Base-by-base conservation (phyloP, 495 filamentous ascomycete species). In the Cryomyces minteri region DNA sequence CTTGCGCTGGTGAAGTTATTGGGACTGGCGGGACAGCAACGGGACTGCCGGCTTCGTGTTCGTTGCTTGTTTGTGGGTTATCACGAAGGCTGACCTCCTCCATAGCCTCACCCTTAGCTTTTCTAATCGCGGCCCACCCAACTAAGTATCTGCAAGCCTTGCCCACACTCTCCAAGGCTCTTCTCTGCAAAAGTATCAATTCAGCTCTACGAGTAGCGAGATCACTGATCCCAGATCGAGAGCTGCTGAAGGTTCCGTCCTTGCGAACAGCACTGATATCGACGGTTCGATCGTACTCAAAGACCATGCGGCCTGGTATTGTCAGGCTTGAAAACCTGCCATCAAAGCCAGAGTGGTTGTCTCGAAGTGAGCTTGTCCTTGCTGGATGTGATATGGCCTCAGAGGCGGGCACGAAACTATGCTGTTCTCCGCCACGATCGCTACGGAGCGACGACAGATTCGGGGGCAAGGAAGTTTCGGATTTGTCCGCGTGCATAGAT, bases 201-300 rank as follows among this genome's bases (percentile, higher is more conserved):
- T 93, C 83, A 25, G 81, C 88, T 58, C 88, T 69, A 43, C 70
- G 74, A 30, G 79, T 80, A 37, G 87, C 83, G n/a, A 96, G 66
- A 38, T 53, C 47, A 11, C 8, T 14, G 8, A 30, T 8, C 1
- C 40, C 40, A 14, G 40, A 10, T 2, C 28, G n/a, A 29, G 8
- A 10, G 2, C 28, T 29, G 40, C 25, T 11, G 40, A 57, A 5
- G 68, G 45, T 55, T 73, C 72, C 6, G 56, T 63, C 43, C 76
- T 46, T 33, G 36, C 4, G 42, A 32, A 46, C 42, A 7, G 42
- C 36, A 11, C 42, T 36, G 12, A 3, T 9, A 10, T 9, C 34
- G 12, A 14, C 9, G 3, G 34, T 38, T 25, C 18, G 18, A 25
- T 25, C 18, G 18, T 25, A 25, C 2, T 25, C 18, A 25, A 25